Conservation (phyloP, 331 rosid species). For the Malus hybrid region DNA sequence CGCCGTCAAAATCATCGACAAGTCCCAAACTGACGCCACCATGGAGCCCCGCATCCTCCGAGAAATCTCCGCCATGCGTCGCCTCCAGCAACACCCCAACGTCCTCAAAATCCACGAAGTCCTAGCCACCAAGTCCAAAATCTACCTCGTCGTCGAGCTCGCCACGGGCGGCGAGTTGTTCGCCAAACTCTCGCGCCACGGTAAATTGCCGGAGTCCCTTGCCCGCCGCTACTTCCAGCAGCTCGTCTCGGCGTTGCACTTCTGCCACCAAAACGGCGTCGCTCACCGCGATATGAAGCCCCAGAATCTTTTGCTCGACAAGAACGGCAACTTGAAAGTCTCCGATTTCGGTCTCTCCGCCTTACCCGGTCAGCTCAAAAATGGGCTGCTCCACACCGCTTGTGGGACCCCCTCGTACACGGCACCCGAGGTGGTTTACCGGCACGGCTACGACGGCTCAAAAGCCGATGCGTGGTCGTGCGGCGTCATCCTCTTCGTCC, state of each 20-base stretch:
- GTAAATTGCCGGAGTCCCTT: slow-evolving; percentile 29
- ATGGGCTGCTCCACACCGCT: slow-evolving; percentile 76
- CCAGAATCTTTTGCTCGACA: slow-evolving; percentile 70
- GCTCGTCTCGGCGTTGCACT: slow-evolving; percentile 58
- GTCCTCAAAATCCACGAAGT: slow-evolving; percentile 75
- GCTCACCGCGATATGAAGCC: slow-evolving; percentile 91
- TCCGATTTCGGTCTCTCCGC: slow-evolving; percentile 94
- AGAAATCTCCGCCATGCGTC: slow-evolving; percentile 80
- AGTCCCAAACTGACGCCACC: slow-evolving; percentile 40
- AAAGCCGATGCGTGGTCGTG: slow-evolving; percentile 91
- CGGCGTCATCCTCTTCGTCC: slow-evolving; percentile 62
- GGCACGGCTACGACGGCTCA: slow-evolving; percentile 64
- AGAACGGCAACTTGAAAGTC: slow-evolving; percentile 50
- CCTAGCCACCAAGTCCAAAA: slow-evolving; percentile 72
- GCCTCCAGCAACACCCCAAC: slow-evolving; percentile 67
- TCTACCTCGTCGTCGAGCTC: slow-evolving; percentile 69
- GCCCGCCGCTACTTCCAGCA: slow-evolving; percentile 68
- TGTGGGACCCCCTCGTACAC: slow-evolving; percentile 94
- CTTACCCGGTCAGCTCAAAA: slow-evolving; percentile 53
- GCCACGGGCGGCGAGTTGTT: slow-evolving; percentile 84
- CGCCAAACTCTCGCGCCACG: slow-evolving; percentile 40
- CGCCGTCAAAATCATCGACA: slow-evolving; percentile 75
- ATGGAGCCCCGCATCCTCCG: slow-evolving; percentile 69
- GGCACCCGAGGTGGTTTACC: slow-evolving; percentile 69
- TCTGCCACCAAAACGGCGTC: slow-evolving; percentile 76